Evolutionary conservation across 2,329 filamentous ascomycete genomes (phyloP), one percentile per base, ranked within the genome.

Genomic region (Venturiaceae sp.): DNA sequence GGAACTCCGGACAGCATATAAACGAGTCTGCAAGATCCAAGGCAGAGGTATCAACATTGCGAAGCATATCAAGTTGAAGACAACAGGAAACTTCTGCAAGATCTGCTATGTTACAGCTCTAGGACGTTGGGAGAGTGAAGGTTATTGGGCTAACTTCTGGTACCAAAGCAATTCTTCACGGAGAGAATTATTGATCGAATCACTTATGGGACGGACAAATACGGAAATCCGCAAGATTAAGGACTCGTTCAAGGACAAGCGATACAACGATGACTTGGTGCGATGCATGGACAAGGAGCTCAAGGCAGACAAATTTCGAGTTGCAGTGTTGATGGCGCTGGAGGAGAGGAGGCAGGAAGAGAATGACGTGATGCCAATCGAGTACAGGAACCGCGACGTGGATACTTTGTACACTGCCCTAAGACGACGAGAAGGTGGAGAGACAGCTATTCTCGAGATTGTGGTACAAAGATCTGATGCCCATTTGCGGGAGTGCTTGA

Each of bases 91-190:
- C 64, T 85, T 97, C 64, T 92, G 92, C 74, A 97, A 97, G 74
- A 88, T 88, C 6, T 91, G 87, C 67, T 96, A 97, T 71, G 85
- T 92, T 3, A 92, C 90, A 2, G 91, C 92, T 0, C 81, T 97
- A 0, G 94, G 94, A 9, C 82, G 82, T 56, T 97, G 91, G 86
- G 94, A 96, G 74, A 87, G 85, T 64, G 94, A 99, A 71, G 90
- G 90, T 0, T 96, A 96, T 78, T 99, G 94, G 92, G 91, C 92
- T 60, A 97, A 96, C 71, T 96, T 90, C 72, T 97, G 91, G 86
- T 97, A 96, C 74, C 92, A 96, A 69, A 86, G 86, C 37, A 88
- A 92, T 71, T 88, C 86, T 66, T 89, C 86, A 7, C 82, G 90
- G 2, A 84, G 92, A 5, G 92, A 97, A 72, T 79, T 99, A 36